Evolutionary conservation across 139 green algal genomes (phyloP).

Genomic region (Asterochloris erici): DNA sequence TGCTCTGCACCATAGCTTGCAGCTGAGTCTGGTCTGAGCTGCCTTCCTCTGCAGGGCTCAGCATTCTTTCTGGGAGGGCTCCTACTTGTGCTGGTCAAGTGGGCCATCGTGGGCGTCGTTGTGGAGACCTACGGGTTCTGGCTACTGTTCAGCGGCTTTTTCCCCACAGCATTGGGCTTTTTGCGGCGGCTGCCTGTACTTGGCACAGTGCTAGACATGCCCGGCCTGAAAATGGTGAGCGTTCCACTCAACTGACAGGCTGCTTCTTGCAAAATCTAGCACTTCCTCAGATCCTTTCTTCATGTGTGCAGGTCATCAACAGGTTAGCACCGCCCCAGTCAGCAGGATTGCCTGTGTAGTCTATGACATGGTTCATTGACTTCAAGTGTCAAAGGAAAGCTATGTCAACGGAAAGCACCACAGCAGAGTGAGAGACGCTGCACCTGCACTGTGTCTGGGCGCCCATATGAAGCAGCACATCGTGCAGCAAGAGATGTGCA

Average conservation of each 20-base stretch:
- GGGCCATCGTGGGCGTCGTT: constrained; percentile 78
- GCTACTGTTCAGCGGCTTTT: constrained; percentile 92
- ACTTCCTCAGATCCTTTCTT: background rate
- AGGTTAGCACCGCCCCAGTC: constrained; percentile 50
- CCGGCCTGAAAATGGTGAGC: constrained; percentile 72
- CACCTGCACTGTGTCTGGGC: too few relatives aligned
- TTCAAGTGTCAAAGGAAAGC: too few relatives aligned
- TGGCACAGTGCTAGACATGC: constrained; percentile 73
- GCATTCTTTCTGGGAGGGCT: constrained; percentile 84
- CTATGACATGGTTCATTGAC: too few relatives aligned
- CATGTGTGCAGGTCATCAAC: constrained; percentile 51
- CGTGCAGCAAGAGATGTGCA: too few relatives aligned
- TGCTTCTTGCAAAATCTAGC: background rate
- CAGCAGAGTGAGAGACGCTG: too few relatives aligned
- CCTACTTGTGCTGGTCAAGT: constrained; percentile 80
- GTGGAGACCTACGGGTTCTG: constrained; percentile 94
- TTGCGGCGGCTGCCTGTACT: constrained; percentile 72
- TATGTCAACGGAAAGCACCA: too few relatives aligned
- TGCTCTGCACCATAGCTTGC: too few relatives aligned
- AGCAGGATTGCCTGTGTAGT: constrained; percentile 8
- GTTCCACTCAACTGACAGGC: background rate
- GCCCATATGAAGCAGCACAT: too few relatives aligned
- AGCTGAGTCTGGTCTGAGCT: too few relatives aligned
- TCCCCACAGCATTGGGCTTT: constrained; percentile 89
- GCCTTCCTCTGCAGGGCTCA: constrained; percentile 27